Conservation (phyloP, 306 rosid genomes). For the Aeschynomene evenia region DNA sequence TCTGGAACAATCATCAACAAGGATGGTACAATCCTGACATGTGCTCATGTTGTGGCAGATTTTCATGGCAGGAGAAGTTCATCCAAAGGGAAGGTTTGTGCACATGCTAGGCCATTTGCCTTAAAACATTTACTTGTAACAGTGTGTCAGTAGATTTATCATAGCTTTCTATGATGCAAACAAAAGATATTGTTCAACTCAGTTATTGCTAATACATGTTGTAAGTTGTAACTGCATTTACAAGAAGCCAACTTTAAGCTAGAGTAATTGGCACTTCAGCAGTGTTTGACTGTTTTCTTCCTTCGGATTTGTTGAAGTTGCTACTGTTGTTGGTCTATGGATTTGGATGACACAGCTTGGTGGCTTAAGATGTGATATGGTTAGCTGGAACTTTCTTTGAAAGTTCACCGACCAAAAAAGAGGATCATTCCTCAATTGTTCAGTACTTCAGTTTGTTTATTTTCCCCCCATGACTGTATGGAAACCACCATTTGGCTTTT, state of each 20-base stretch:
- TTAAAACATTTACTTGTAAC: neutral
- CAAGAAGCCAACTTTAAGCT: constrained; percentile 14
- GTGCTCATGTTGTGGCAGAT: constrained; percentile 81
- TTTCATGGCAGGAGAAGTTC: constrained; percentile 52
- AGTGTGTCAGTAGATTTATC: neutral
- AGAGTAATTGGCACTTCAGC: neutral
- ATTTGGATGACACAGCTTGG: constrained; percentile 2
- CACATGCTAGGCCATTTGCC: neutral
- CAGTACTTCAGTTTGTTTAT: neutral
- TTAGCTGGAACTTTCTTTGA: neutral
- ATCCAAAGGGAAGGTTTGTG: constrained; percentile 74
- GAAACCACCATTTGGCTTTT: constrained; percentile 12
- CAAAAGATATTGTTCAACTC: neutral
- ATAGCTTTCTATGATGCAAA: neutral
- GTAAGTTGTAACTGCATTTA: neutral
- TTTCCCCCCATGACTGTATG: neutral
- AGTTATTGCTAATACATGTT: too few species aligned
- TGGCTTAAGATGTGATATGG: neutral
- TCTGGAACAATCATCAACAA: constrained; percentile 81
- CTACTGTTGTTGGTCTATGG: neutral
- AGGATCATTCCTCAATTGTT: too few species aligned
- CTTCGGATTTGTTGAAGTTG: neutral
- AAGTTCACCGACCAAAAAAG: neutral
- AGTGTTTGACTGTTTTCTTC: too few species aligned
- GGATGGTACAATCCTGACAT: constrained; percentile 88